Evolutionary conservation across 1,284 basidiomycete genomes (phyloP), one percentile per base, ranked within the genome.

Genomic region (Mycena citricolor): DNA sequence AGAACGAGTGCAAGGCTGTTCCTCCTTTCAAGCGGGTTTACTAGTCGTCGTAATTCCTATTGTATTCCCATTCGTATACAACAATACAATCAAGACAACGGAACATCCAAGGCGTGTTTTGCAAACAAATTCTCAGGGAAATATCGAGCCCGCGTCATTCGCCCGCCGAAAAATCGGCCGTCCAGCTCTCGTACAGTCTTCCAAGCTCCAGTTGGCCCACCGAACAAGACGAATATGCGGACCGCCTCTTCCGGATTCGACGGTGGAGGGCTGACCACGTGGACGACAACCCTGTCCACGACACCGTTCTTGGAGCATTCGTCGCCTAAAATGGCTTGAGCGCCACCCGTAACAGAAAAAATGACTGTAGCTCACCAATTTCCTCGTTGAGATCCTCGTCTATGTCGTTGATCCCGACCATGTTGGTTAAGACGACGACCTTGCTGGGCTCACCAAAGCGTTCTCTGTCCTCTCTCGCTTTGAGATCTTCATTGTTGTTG

Each of bases 1-100:
- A 95, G 73, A 86, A 81, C 61, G 95, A 99, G 76, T 97, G 94
- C 84, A 95, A 90, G 72, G 60, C 81, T 34, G 85, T 91, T 21
- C 88, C 89, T 55, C 88, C 89, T 14, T 90, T 90, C 77, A 90
- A 90, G 73, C 88, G 87, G 67, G 86, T 87, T 36, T 90, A 90
- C 66, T 90, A 77, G 63, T 55, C 23, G 45, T 42, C 30, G 21
- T 14, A 42, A 44, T 40, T 31, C 44, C 26, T 43, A 46, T 52
- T 44, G 33, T 50, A 23, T 21, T 14, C 32, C 31, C n/a, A 31
- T 8, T n/a, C 12, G 22, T 6, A 25, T 23, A 21, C 11, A 19
- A 34, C 30, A 45, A 36, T 33, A 14, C 13, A 38, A 26, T 52
- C 37, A 40, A 28, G 59, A 60, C 24, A 72, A 47, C 12, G 62